A percentile compares a stretch with the other conserved stretches of the same genome.
phyloP scores from a whole-genome alignment of 192 early-diverging fungal species.

The Dissophora globulifera region DNA sequence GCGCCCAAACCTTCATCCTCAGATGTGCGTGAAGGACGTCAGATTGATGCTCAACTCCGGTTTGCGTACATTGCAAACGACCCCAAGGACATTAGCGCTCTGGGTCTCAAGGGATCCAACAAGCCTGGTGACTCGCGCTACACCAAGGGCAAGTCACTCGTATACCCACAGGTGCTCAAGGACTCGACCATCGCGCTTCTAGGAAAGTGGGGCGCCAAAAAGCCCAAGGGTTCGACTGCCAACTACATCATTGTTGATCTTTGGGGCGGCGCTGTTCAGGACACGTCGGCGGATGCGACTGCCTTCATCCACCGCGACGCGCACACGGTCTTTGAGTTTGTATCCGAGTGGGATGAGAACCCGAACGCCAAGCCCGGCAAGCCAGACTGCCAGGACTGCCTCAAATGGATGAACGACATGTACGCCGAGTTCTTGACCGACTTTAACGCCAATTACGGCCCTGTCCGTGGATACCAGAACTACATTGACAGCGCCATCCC shows the following conservation, averaged over 20 bases:
- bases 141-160: slow-evolving; percentile 43
- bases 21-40: slow-evolving; percentile 32
- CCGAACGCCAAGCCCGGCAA: slow-evolving; percentile 24
- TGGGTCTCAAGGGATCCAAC: slow-evolving; percentile 8
- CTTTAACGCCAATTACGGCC: slow-evolving; percentile 20
- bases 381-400: slow-evolving; percentile 17
- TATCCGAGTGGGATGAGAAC: slow-evolving; percentile 38
- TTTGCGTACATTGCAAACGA: slow-evolving; percentile 24
- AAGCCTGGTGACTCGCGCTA: slow-evolving; percentile 34
- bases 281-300: slow-evolving; percentile 17
- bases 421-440: slow-evolving; percentile 40
- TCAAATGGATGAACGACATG: slow-evolving; percentile 49
- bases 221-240: slow-evolving; percentile 9
- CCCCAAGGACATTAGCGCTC: slow-evolving; percentile 31
- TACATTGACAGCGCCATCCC: slow-evolving; percentile 51
- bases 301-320: slow-evolving; percentile 51
- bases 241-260: slow-evolving; percentile 51
- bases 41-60: slow-evolving; percentile 34
- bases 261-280: slow-evolving; percentile 43
- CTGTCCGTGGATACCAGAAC: slow-evolving; percentile 42
- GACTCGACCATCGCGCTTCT: slow-evolving; percentile 26
- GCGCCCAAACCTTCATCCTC: slow-evolving; percentile 5
- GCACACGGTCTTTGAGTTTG: slow-evolving; percentile 50
- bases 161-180: slow-evolving; percentile 17
- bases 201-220: slow-evolving; percentile 21